phyloP scores from a whole-genome alignment of 192 early-diverging fungal genomes.

The Backusella westeae region DNA sequence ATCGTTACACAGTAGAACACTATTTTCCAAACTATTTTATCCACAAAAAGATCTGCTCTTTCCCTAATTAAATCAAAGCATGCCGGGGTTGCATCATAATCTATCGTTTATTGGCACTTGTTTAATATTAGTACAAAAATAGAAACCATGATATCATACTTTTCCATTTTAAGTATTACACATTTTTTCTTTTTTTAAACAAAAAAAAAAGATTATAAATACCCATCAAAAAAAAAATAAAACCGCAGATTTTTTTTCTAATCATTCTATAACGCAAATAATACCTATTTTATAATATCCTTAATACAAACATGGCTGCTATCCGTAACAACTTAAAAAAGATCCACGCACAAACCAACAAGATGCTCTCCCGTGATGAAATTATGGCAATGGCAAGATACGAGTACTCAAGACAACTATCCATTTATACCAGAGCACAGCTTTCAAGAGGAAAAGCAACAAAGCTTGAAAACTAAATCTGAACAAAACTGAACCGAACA shows the following conservation, averaged over 20 bases:
- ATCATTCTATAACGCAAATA: neutral
- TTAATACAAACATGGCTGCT: neutral
- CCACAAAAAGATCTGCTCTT: neutral
- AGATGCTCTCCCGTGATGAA: conserved; percentile 15
- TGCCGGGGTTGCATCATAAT: neutral
- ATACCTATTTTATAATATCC: neutral
- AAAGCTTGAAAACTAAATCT: neutral
- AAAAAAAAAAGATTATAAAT: conserved; percentile 11
- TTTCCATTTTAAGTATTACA: neutral
- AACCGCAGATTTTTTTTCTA: neutral
- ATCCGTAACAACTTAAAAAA: neutral
- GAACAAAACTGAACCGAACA: neutral
- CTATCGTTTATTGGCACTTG: neutral
- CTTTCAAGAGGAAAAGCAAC: neutral
- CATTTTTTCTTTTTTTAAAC: neutral
- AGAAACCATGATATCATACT: neutral
- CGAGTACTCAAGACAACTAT: conserved; percentile 27
- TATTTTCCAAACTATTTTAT: neutral
- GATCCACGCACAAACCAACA: neutral
- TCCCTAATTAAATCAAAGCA: neutral
- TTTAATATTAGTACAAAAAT: neutral
- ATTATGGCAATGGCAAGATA: conserved; percentile 23
- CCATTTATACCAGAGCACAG: conserved; percentile 12
- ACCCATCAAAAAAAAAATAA: neutral
- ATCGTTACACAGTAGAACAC: neutral